Conservation (phyloP, 1,139 yeast species). For the Candida sanyaensis region DNA sequence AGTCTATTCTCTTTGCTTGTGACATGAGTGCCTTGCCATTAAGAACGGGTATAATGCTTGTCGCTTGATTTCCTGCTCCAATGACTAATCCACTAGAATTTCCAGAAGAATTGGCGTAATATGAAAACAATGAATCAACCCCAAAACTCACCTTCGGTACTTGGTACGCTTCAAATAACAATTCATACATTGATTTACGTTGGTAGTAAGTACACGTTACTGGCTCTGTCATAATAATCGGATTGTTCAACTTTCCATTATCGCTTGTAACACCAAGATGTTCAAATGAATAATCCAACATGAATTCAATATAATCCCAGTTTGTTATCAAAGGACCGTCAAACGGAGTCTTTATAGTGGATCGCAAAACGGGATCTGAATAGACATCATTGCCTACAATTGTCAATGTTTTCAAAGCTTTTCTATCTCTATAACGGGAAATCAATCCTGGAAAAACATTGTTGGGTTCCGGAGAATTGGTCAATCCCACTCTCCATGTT, state of each 20-base stretch:
- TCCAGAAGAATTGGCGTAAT: constrained; percentile 48
- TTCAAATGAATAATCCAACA: constrained; percentile 80
- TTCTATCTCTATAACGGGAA: constrained; percentile 79
- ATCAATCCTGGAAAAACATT: constrained; percentile 69
- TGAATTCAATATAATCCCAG: constrained; percentile 87
- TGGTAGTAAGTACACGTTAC: constrained; percentile 72
- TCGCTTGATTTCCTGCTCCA: constrained; percentile 80
- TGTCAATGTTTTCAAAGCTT: constrained; percentile 61
- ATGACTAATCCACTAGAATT: constrained; percentile 66
- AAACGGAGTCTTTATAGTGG: constrained; percentile 75
- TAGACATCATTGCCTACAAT: constrained; percentile 82
- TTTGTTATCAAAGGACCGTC: constrained; percentile 87
- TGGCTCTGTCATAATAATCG: constrained; percentile 79
- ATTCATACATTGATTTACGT: constrained; percentile 72
- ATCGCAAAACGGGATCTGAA: constrained; percentile 66
- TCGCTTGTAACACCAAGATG: constrained; percentile 68
- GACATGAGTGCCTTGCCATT: constrained; percentile 63
- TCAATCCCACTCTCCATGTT: constrained; percentile 71
- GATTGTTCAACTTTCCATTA: constrained; percentile 64
- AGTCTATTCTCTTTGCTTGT: constrained; percentile 79
- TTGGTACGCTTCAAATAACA: constrained; percentile 77
- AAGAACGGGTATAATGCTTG: constrained; percentile 80
- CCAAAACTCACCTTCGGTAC: constrained; percentile 80
- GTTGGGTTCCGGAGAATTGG: constrained; percentile 53
- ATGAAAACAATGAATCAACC: constrained; percentile 78